Conservation (phyloP, 2,329 filamentous ascomycete genomes). For the Epichloe aotearoae region DNA sequence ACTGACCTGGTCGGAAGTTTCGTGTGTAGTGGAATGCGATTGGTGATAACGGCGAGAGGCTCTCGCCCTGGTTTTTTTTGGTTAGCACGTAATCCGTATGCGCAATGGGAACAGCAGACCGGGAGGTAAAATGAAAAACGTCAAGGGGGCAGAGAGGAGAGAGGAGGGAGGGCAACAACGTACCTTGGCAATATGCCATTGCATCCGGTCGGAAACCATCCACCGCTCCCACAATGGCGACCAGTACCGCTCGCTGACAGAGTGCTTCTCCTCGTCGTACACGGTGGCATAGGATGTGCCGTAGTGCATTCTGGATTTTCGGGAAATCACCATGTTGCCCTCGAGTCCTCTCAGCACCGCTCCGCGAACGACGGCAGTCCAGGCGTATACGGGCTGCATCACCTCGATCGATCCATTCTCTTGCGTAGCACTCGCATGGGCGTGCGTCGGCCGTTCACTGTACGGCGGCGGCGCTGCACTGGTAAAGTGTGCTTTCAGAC, state of each 20-base stretch:
- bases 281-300: constrained; percentile 72
- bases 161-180: constrained; percentile 12
- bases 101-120: no score
- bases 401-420: constrained; percentile 54
- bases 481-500: constrained; percentile 56
- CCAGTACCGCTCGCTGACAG: constrained; percentile 63
- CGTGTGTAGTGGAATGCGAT: constrained; percentile 78
- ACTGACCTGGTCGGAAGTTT: constrained; percentile 69
- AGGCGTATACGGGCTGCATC: constrained; percentile 70
- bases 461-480: constrained; percentile 47
- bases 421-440: constrained; percentile 31
- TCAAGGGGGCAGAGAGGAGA: neutral
- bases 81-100: no score
- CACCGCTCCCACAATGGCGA: constrained; percentile 66
- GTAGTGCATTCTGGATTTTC: constrained; percentile 64
- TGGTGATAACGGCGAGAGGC: constrained; percentile 58
- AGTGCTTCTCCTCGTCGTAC: constrained; percentile 64
- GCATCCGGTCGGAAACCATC: constrained; percentile 76
- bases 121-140: neutral
- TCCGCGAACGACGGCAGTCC: constrained; percentile 68
- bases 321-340: constrained; percentile 65
- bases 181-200: constrained; percentile 74
- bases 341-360: constrained; percentile 64
- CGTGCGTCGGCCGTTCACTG: constrained; percentile 57
- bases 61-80: constrained; percentile 42